Evolutionary conservation across 2,329 filamentous ascomycete species (phyloP), one percentile per base, ranked within the genome.

Genomic region (Dothideomycetidae sp.): DNA sequence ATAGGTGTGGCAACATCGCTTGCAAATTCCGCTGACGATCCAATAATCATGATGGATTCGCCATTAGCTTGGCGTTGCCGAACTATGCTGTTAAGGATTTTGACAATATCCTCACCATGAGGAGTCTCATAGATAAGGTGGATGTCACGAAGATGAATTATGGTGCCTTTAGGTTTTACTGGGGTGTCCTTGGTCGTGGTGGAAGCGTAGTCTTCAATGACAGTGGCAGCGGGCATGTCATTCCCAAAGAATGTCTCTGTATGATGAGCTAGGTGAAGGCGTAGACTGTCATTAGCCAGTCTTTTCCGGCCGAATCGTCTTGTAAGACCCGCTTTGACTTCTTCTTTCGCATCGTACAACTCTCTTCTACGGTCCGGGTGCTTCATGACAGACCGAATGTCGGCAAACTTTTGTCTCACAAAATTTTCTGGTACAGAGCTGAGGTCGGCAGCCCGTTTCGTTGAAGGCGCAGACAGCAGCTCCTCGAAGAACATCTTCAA

Each of bases 91-190:
- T 81, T 75, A 10, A 98, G 61, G 41, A 78, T 74, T 29, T 67
- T 62, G 5, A 94, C 60, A 19, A 96, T 70, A 14, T 71, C 67
- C 2, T 71, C 66, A 9, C 84, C 83, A 41, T 83, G 75, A 4
- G 70, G 56, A 1, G 80, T 77, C 51, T 71, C 70, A 48, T 70
- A 73, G 5, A 98, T 66, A 45, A 92, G 82, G 37, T 81, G 75
- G 50, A 84, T 81, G 53, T 96, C 83, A 52, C 62, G 48, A 83
- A 83, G 28, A 92, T 66, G 41, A 4, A 96, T 76, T 5, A 85
- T 67, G 15, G 66, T 67, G 10, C 36, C 33, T 66, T 52, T 49
- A 44, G 44, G 13, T 48, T 53, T 40, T 37, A 37, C 37, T 42
- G 17, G 45, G n/a, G n/a, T n/a, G 15, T 48, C 37, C 13, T 29